Evolutionary conservation across 2,329 filamentous ascomycete genomes (phyloP).

Genomic region (Aureobasidium sp.): DNA sequence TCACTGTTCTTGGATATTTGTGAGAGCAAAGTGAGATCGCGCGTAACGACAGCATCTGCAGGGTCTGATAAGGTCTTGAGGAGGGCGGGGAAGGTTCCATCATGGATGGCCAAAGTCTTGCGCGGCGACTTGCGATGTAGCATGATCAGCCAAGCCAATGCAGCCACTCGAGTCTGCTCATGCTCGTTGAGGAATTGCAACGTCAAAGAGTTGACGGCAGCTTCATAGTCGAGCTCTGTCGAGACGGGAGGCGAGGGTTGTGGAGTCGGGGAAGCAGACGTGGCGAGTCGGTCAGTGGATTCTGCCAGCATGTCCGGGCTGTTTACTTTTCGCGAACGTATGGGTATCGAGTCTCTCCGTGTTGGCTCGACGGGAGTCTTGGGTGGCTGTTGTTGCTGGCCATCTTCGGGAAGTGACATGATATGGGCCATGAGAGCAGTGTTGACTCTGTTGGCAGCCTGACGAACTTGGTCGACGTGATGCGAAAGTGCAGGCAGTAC

Average conservation of each 20-base stretch:
- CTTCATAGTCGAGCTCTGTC: conserved; percentile 86
- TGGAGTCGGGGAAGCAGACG: background rate
- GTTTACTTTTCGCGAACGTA: conserved; percentile 15
- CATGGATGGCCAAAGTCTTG: conserved; percentile 85
- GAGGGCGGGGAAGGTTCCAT: conserved; percentile 91
- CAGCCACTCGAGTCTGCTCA: conserved; percentile 88
- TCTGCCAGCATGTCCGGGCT: conserved; percentile 2
- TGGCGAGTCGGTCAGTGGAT: background rate
- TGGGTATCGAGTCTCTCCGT: conserved; percentile 35
- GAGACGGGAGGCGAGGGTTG: conserved; percentile 38
- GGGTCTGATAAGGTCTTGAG: conserved; percentile 95
- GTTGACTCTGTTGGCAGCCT: conserved; percentile 85
- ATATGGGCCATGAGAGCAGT: conserved; percentile 89
- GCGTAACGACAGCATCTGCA: conserved; percentile 89
- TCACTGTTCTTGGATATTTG: conserved; percentile 96
- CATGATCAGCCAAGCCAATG: conserved; percentile 96
- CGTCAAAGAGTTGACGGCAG: conserved; percentile 87
- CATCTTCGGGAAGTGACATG: conserved; percentile 70
- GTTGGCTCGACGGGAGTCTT: conserved; percentile 13
- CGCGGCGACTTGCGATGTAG: conserved; percentile 88
- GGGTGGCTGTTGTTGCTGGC: conserved; percentile 26
- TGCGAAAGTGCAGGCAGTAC: conserved; percentile 92
- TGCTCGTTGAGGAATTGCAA: conserved; percentile 93
- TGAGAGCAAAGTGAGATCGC: conserved; percentile 85
- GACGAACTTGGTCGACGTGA: conserved; percentile 78